Conservation (phyloP, 2,329 filamentous ascomycete genomes). For the Chrysoporthe puriensis region DNA sequence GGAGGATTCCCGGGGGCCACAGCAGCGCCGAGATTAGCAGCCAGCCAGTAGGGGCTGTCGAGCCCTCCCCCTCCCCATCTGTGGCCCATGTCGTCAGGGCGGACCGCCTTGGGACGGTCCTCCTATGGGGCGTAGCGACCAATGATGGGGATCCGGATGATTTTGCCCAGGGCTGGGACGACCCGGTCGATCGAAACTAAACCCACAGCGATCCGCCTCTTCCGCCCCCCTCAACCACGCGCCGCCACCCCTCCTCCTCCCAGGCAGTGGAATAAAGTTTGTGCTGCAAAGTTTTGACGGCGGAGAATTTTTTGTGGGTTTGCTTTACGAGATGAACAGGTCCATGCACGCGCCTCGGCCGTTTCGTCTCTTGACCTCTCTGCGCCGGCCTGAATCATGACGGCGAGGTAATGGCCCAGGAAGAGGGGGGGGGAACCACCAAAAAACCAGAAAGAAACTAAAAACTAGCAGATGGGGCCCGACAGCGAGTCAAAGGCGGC, state of each 20-base stretch:
- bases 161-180: constrained; percentile 5
- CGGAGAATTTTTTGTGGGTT: constrained; percentile 5
- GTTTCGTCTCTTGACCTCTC: not conserved
- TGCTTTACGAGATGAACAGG: constrained; percentile 1
- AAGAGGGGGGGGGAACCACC: no score
- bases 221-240: constrained; percentile 2
- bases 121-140: not conserved
- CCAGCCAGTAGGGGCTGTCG: not conserved
- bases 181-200: constrained; percentile 4
- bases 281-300: not conserved
- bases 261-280: not conserved
- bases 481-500: not conserved
- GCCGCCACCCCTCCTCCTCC: not conserved
- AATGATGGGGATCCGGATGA: not conserved
- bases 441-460: not conserved
- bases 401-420: not conserved
- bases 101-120: no score
- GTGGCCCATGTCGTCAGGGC: not conserved
- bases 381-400: not conserved
- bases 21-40: constrained; percentile 19
- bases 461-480: not conserved
- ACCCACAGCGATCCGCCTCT: not conserved
- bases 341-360: not conserved
- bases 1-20: constrained; percentile 16
- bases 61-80: not conserved